Base-by-base conservation (phyloP, 805 yeast genomes). In the Priceomyces carsonii region DNA sequence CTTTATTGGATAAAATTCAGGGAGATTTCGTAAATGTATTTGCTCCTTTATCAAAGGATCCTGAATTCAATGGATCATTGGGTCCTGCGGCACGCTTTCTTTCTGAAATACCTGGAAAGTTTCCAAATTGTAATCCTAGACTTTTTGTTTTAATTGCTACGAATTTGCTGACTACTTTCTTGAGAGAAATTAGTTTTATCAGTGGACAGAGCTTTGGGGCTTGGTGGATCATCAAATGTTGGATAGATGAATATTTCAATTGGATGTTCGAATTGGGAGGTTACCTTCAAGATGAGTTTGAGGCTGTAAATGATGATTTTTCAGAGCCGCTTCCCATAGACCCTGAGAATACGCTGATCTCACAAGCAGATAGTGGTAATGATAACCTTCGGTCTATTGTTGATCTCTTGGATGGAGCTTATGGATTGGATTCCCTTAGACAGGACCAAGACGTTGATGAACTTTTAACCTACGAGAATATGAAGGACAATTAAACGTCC, bases 181-280 rank as follows among this genome's bases (percentile, higher is more conserved):
- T 80, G 26, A 63, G 87, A 41, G 87, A 82, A 47, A 69, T 83
- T 40, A 75, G 83, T 21, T 60, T 77, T 37, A 66, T 65, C 16
- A 79, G 80, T 2, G 80, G 79, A 6, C 70, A 71, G 27, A 73
- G 82, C 2, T 81, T 84, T 52, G 80, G 79, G 7, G 75, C 79
- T 2, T 85, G 91, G 91, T 83, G 88, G 87, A 70, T 77, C 28
- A 66, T 82, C 3, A 66, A 85, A 37, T 79, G 88, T 53, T 85
- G 91, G 89, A 63, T 80, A 5, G 87, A 81, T 49, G 91, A 84
- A 50, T 83, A 77, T 71, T 63, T 82, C 41, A 71, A 71, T 2
- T 81, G 87, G 79, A 61, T 74, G 38, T 80, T 82, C 17, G 88
- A 82, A 49, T 57, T 78, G 10, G 81, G 82, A 4, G 81, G 82